phyloP scores from a whole-genome alignment of 1,284 basidiomycete genomes.

The Trichosporon sp. region DNA sequence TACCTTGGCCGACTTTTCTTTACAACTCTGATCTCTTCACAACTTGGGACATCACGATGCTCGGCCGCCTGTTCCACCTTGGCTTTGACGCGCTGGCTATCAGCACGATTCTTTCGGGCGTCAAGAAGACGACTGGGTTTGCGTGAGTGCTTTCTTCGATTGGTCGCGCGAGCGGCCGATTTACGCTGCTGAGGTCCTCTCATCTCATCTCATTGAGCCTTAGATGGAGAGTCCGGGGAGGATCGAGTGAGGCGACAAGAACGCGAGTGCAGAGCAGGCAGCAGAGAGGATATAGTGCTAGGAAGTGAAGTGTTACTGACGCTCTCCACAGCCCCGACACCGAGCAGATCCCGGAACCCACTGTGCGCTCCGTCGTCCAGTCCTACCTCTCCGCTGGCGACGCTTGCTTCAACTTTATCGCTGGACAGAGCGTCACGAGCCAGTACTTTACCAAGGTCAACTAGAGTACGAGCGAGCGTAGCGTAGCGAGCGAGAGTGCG shows the following conservation, averaged over 20 bases:
- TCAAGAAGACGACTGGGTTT: conserved; percentile 84
- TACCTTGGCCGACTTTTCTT: background rate
- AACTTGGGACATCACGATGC: conserved; percentile 24
- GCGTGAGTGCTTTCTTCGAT: conserved; percentile 56
- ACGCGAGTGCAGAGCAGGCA: too few species aligned
- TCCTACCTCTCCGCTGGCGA: conserved; percentile 82
- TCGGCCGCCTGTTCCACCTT: conserved; percentile 79
- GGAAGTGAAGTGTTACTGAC: too few species aligned
- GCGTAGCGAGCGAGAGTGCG: background rate
- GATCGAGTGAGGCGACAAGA: too few species aligned
- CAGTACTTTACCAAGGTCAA: conserved; percentile 55
- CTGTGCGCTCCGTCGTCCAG: conserved; percentile 66
- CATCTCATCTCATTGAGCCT: background rate
- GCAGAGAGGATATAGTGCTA: too few species aligned
- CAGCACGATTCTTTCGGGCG: conserved; percentile 83
- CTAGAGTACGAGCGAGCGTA: background rate
- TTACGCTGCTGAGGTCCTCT: background rate
- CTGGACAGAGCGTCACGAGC: conserved; percentile 73
- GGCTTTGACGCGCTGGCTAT: conserved; percentile 77
- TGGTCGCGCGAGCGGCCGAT: background rate
- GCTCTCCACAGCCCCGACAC: conserved; percentile 58
- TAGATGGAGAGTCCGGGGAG: too few species aligned
- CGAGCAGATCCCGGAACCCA: conserved; percentile 65
- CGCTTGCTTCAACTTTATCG: conserved; percentile 74
- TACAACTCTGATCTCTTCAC: background rate